These are phyloP conservation scores for Penicillium griseofulvum DNA, from an alignment of 2,329 filamentous ascomycete genomes.

Conservation along the genomic window DNA sequence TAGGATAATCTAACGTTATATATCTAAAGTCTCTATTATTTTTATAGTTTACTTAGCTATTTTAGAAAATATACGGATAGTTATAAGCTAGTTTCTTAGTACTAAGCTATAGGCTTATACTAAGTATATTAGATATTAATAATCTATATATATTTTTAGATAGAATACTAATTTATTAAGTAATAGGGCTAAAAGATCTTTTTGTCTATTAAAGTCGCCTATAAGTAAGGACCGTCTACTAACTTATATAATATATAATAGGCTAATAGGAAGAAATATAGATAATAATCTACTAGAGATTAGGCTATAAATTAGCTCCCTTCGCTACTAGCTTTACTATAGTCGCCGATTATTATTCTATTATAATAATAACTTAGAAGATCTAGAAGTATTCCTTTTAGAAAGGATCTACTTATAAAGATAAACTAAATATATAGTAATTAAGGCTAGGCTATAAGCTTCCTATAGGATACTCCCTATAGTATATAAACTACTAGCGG, in stretches of 20 bases:
- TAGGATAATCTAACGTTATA: too few relatives aligned
- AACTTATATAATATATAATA: background rate
- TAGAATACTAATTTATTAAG: background rate
- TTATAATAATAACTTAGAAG: background rate
- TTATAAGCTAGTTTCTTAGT: too few relatives aligned
- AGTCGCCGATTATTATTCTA: background rate
- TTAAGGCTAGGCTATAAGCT: background rate
- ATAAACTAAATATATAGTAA: background rate
- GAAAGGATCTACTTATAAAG: conserved; percentile 1
- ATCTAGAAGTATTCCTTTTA: background rate
- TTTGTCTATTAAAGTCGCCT: background rate
- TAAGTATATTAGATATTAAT: too few relatives aligned
- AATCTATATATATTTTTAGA: too few relatives aligned
- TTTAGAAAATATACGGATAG: too few relatives aligned
- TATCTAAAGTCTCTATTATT: too few relatives aligned
- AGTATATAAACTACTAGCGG: background rate
- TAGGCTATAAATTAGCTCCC: background rate
- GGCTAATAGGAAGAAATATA: background rate
- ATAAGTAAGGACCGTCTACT: background rate
- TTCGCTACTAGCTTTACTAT: background rate
- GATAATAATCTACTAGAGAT: background rate
- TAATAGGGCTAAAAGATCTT: background rate
- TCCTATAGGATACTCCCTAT: background rate
- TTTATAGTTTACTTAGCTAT: too few relatives aligned
- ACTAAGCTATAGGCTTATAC: too few relatives aligned